Conservation (phyloP, 164 flowering plant genomes). For the Saururus chinensis region DNA sequence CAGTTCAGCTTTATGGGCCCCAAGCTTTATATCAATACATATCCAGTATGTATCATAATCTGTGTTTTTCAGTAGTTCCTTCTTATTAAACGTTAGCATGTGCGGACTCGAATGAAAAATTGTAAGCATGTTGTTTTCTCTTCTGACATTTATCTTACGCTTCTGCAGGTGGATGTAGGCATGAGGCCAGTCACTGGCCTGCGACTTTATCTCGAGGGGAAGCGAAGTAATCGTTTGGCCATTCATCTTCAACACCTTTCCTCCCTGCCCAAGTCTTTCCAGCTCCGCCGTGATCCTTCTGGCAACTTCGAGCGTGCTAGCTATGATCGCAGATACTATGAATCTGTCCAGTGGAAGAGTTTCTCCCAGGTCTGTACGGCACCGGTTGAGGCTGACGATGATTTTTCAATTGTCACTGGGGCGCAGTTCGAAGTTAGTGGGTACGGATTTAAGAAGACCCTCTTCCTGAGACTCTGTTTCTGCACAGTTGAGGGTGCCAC, state of each 20-base stretch:
- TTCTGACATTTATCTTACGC: neutral
- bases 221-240: constrained; percentile 67
- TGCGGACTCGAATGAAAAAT: too few relatives aligned
- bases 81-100: too few relatives aligned
- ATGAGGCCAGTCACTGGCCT: constrained; percentile 83
- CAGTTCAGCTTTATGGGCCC: constrained; percentile 91
- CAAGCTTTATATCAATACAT: constrained; percentile 70
- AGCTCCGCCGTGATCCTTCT: constrained; percentile 43
- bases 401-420: constrained; percentile 75
- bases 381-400: constrained; percentile 81
- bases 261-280: constrained; percentile 61
- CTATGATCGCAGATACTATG: constrained; percentile 57
- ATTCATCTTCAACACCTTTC: constrained; percentile 91
- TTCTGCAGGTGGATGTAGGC: constrained; percentile 72
- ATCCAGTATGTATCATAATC: constrained; percentile 32
- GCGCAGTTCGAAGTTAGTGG: constrained; percentile 74
- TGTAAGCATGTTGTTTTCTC: neutral
- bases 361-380: constrained; percentile 97
- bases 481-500: constrained; percentile 59
- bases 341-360: constrained; percentile 83
- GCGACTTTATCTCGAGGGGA: constrained; percentile 74
- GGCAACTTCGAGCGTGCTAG: constrained; percentile 30
- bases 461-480: constrained; percentile 71
- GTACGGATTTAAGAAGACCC: constrained; percentile 60
- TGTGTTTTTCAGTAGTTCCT: too few relatives aligned